Percentiles rank a stretch among this genome's conserved stretches.
Conservation (phyloP, 192 early-diverging fungal genomes). For the Obelidium mucronatum region DNA sequence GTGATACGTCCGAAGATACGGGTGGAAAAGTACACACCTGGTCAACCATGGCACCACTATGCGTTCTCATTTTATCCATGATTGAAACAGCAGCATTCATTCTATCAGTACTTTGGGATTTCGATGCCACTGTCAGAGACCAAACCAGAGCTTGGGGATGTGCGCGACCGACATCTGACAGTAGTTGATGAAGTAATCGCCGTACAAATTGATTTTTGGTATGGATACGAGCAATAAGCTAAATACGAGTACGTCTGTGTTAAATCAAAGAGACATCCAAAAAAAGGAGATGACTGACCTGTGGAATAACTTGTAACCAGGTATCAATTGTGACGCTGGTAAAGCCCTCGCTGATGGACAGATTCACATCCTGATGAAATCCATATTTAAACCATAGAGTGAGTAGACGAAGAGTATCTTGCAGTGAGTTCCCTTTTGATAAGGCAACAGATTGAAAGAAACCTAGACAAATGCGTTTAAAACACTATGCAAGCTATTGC, state of each 20-base stretch:
- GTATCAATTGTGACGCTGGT: slow-evolving; percentile 85
- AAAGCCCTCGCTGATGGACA: slow-evolving; percentile 83
- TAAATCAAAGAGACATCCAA: neutral
- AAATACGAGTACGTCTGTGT: neutral
- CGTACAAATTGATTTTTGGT: slow-evolving; percentile 78
- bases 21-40: slow-evolving; percentile 60
- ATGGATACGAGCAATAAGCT: slow-evolving; percentile 93
- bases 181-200: slow-evolving; percentile 83
- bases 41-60: slow-evolving; percentile 85
- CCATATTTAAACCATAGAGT: slow-evolving; percentile 98
- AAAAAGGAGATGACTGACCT: slow-evolving; percentile 54
- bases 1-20: slow-evolving; percentile 7
- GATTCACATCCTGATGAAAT: slow-evolving; percentile 82
- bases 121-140: slow-evolving; percentile 94
- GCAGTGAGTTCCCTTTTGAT: slow-evolving; percentile 84
- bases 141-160: slow-evolving; percentile 99
- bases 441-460: slow-evolving; percentile 94
- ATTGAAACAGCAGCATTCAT: slow-evolving; percentile 83
- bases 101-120: slow-evolving; percentile 79
- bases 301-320: slow-evolving; percentile 98
- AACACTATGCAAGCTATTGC: too few species aligned
- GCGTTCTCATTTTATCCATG: slow-evolving; percentile 89
- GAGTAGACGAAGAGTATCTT: slow-evolving; percentile 92
- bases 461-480: slow-evolving; percentile 50
- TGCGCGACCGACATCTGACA: slow-evolving; percentile 88